Evolutionary conservation across 2,329 filamentous ascomycete genomes (phyloP), one percentile per base, ranked within the genome.

Genomic region (Seiridium unicorne): DNA sequence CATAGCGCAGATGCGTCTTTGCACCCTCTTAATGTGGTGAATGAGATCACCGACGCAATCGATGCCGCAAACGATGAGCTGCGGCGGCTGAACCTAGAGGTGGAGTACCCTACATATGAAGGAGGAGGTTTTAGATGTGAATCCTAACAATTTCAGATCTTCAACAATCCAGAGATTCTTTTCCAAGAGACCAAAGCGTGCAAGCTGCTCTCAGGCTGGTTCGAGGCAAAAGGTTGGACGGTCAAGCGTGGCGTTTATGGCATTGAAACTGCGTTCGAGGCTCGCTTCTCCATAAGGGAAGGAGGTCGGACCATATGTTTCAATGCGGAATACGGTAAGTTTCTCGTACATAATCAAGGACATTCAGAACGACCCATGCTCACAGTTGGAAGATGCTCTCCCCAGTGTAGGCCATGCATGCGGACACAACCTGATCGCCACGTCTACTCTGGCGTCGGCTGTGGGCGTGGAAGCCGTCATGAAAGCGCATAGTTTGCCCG

Each of bases 401-500:
- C 78, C 78, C 0, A 72, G 69, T 1, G 79, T 80, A n/a, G 77
- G 77, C 5, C 77, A 81, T 53, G 77, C 75, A 1, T 80, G 77
- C 62, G 78, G 78, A 2, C 78, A 80, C 66, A 81, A 80, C 60
- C 69, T 80, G 9, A 80, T 80, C 57, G 75, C 77, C 4, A 75
- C 74, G 0, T 69, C 76, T 1, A 74, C 75, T 0, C 62, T 80
- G 10, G 74, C 74, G 2, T 73, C 74, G 2, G 80, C 79, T 48
- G 65, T 81, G 5, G 77, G 71, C 3, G 67, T 73, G 0, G 73
- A 73, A 0, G 69, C 69, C 2, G 72, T 71, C 0, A 61, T 80
- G 31, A 66, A 70, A n/a, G 36, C 65, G 1, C 44, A 40, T 9
- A n/a, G 31, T 3, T 32, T 58, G 8, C 35, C 56, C 5, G 56